Base-by-base conservation (phyloP, 331 rosid species). In the Telfairia occidentalis region DNA sequence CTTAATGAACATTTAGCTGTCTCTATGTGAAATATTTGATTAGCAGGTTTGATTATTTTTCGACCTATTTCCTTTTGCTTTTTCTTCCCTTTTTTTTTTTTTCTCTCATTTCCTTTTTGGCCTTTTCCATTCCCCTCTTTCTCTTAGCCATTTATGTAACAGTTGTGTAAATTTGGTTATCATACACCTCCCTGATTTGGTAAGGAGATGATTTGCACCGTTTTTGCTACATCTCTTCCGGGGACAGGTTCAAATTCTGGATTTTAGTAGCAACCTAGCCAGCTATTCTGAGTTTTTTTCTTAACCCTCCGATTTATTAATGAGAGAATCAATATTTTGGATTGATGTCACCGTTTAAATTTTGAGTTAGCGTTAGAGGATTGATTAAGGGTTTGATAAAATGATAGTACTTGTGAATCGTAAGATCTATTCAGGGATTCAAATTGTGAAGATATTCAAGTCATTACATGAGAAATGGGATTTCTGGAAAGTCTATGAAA, bases 21-120 rank as follows among this genome's bases (percentile, higher is more conserved):
- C 28, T 38, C 70, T 86, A 81, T 81, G 81, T 84, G 85, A 82
- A 83, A 74, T 78, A 58, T 91, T 38, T 54, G 49, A 49, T 50
- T 52, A 40, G 77, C 77, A 73, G 77, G 77, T 73, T 73, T 52
- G 77, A 37, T 74, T 54, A 12, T 35, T 54, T 54, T 54, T 55
- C 38, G 23, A 37, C 37, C 66, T 11, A 71, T 49, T 49, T 71
- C 75, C 53, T 53, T 34, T 34, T 37, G 28, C 73, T 46, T 21
- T 71, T 60, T 72, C 52, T 61, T 37, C 34, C 77, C 52, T 26
- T 76, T 48, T 75, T 10, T n/a, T 18, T 18, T 77, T 37, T 75
- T 23, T 15, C 12, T 30, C 2, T 30, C 63, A 0, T 34, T 29
- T 16, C 13, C n/a, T 21, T 46, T 43, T 73, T 9, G 9, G 26